Conservation (phyloP, 768 basidiomycete species). For the Pisolithus microcarpus region DNA sequence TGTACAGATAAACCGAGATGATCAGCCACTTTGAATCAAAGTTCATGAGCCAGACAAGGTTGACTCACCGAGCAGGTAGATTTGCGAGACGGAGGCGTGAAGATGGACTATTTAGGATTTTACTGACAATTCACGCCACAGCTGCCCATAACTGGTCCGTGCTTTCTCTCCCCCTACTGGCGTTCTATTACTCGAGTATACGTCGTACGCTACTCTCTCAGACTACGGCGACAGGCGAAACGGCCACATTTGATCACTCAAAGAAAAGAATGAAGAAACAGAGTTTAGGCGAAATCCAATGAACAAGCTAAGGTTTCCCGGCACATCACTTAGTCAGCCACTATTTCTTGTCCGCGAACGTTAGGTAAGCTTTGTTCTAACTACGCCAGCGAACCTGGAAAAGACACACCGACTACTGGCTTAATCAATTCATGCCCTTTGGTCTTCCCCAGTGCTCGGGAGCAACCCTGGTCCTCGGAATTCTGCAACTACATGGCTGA, state of each 20-base stretch:
- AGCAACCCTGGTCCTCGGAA: background rate
- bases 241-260: background rate
- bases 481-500: no score
- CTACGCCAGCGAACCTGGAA: no score
- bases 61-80: slow-evolving; percentile 62
- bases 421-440: background rate
- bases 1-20: slow-evolving; percentile 24
- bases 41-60: slow-evolving; percentile 50
- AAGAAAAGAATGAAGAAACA: background rate
- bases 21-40: slow-evolving; percentile 37
- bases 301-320: slow-evolving; percentile 19
- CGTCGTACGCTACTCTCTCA: background rate
- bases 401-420: background rate
- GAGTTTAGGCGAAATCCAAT: slow-evolving; percentile 4
- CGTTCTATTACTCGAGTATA: slow-evolving; percentile 1
- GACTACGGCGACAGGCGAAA: background rate
- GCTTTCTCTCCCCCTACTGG: slow-evolving; percentile 2
- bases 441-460: background rate
- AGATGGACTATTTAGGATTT: slow-evolving; percentile 29
- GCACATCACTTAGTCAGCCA: slow-evolving; percentile 23
- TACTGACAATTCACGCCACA: slow-evolving; percentile 27
- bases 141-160: slow-evolving; percentile 25
- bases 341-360: slow-evolving; percentile 24
- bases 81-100: slow-evolving; percentile 51
- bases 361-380: slow-evolving; percentile 1